A percentile compares a stretch with the other conserved stretches of the same genome.
Evolutionary conservation across 1,284 basidiomycete genomes (phyloP).

Genomic region (Cutaneotrichosporon sp.): DNA sequence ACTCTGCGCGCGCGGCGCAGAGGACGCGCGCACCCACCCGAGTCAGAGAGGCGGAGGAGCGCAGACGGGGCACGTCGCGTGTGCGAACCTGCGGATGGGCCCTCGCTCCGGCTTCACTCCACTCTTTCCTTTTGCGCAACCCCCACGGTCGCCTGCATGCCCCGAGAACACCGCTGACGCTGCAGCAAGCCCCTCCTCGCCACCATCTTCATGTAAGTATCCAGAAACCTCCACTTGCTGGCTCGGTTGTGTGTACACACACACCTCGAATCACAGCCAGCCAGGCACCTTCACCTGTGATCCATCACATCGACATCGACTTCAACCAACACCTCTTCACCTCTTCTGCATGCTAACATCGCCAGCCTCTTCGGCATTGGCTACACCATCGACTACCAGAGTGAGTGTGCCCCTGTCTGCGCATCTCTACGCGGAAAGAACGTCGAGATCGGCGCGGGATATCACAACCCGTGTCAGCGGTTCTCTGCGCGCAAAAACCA

Average conservation of each 20-base stretch:
- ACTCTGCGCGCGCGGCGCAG: background rate
- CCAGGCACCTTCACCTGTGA: too few relatives aligned
- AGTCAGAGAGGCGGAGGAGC: background rate
- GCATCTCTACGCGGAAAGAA: background rate
- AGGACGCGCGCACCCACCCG: background rate
- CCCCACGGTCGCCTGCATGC: background rate
- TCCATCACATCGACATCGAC: too few relatives aligned
- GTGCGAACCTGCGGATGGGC: background rate
- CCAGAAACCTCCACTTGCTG: background rate
- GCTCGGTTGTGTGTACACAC: too few relatives aligned
- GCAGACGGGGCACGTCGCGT: background rate
- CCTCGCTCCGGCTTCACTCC: too few relatives aligned
- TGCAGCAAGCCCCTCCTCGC: slow-evolving; percentile 62
- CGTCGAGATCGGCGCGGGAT: too few relatives aligned
- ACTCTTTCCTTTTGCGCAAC: too few relatives aligned
- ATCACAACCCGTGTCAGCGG: too few relatives aligned
- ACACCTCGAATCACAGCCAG: too few relatives aligned
- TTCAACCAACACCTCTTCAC: background rate
- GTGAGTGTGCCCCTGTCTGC: slow-evolving; percentile 59
- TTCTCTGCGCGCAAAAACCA: too few relatives aligned
- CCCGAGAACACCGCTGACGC: slow-evolving; percentile 3
- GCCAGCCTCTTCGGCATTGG: slow-evolving; percentile 72
- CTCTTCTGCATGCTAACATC: too few relatives aligned
- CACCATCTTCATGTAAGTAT: slow-evolving; percentile 59
- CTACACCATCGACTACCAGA: slow-evolving; percentile 89